A percentile compares a stretch with the other conserved stretches of the same genome.
These are phyloP conservation scores for Botryotinia narcissicola DNA, from an alignment of 2,329 filamentous ascomycete genomes.

Conservation along the genomic window DNA sequence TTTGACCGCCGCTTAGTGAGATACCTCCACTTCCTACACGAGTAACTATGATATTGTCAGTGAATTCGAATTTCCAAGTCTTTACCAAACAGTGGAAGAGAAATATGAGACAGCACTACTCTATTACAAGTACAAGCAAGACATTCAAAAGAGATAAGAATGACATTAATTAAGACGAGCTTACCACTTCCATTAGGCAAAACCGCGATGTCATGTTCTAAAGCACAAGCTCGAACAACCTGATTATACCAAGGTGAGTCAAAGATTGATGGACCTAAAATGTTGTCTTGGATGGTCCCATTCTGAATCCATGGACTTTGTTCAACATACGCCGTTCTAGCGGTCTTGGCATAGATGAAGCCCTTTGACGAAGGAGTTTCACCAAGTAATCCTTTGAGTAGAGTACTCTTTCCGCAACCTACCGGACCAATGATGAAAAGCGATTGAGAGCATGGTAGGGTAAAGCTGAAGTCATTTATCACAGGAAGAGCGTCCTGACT, in stretches of 20 bases:
- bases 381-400: slow-evolving; percentile 37
- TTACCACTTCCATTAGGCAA: slow-evolving; percentile 58
- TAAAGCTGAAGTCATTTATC: slow-evolving; percentile 29
- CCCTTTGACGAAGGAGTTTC: slow-evolving; percentile 33
- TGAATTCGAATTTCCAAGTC: background rate
- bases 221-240: slow-evolving; percentile 63
- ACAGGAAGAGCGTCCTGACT: slow-evolving; percentile 16
- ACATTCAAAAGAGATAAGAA: background rate
- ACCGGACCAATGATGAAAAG: slow-evolving; percentile 38
- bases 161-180: slow-evolving; percentile 48
- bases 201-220: slow-evolving; percentile 60
- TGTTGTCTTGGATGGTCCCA: slow-evolving; percentile 42
- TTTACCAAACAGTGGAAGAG: background rate
- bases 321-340: slow-evolving; percentile 43
- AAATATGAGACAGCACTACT: background rate
- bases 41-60: slow-evolving; percentile 25
- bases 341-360: slow-evolving; percentile 28
- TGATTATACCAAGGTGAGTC: slow-evolving; percentile 60
- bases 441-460: slow-evolving; percentile 24
- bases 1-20: slow-evolving; percentile 38
- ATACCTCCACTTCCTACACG: slow-evolving; percentile 38
- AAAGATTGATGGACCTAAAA: slow-evolving; percentile 42
- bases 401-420: slow-evolving; percentile 38
- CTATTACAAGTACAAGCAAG: background rate
- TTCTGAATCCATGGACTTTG: slow-evolving; percentile 49